Conservation (phyloP, 169 alveolate genomes). For the Amoebophrya sp. region DNA sequence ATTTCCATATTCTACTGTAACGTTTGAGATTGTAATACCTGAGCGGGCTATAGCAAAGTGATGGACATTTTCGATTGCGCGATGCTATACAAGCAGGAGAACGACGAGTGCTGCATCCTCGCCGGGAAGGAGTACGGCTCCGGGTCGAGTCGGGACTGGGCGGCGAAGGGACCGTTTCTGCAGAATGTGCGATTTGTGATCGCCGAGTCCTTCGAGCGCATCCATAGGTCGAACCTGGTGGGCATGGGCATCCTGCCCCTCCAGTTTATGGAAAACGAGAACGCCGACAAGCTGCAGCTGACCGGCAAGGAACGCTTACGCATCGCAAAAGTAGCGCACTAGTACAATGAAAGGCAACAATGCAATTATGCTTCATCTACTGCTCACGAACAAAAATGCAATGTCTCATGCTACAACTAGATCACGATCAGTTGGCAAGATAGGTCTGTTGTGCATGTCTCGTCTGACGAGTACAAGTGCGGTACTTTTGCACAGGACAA, state of each 20-base stretch:
- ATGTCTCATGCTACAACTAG: not conserved
- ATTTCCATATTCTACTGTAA: too few species aligned
- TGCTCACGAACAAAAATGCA: too few species aligned
- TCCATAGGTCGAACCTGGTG: slow-evolving; percentile 86
- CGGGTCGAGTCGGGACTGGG: slow-evolving; percentile 97
- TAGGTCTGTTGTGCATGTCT: too few species aligned
- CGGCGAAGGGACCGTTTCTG: slow-evolving; percentile 91
- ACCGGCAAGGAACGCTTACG: too few species aligned
- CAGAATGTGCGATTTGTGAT: slow-evolving; percentile 87
- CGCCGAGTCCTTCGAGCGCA: slow-evolving; percentile 91
- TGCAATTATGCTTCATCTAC: not conserved
- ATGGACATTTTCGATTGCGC: slow-evolving; percentile 64
- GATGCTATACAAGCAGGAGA: slow-evolving; percentile 73
- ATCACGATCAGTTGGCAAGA: slow-evolving; percentile 12
- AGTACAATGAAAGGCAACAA: not conserved
- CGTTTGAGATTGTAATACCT: too few species aligned
- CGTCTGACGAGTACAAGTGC: too few species aligned
- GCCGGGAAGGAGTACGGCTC: slow-evolving; percentile 90
- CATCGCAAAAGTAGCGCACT: not conserved
- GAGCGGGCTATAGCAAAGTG: too few species aligned
- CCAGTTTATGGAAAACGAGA: slow-evolving; percentile 76
- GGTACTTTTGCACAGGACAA: too few species aligned
- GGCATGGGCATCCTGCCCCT: slow-evolving; percentile 96
- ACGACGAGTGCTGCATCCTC: slow-evolving; percentile 47
- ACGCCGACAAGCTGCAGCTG: slow-evolving; percentile 77